A percentile compares a stretch with the other conserved stretches of the same genome.
These are phyloP conservation scores for Leishmania amazonensis DNA, from an alignment of 208 protist species.

Conservation along the genomic window DNA sequence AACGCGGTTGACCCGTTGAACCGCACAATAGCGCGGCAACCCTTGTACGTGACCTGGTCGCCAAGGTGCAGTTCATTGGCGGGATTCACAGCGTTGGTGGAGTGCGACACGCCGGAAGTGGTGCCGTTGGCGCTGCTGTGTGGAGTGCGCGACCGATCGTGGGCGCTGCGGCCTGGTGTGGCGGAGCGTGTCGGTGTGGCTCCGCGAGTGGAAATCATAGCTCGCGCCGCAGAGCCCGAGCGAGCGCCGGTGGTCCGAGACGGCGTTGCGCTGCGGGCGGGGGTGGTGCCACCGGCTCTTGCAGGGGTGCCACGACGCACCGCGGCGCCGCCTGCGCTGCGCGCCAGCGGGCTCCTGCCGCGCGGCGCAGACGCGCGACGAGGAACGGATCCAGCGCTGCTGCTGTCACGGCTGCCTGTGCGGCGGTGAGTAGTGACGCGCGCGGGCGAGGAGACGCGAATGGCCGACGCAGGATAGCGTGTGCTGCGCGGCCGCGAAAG, in stretches of 20 bases:
- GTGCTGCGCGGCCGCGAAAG: slow-evolving; percentile 44
- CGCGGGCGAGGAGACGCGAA: slow-evolving; percentile 40
- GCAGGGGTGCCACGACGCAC: slow-evolving; percentile 84
- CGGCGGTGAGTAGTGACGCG: slow-evolving; percentile 36
- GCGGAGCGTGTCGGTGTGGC: slow-evolving; percentile 33
- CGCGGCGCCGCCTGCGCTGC: slow-evolving; percentile 70
- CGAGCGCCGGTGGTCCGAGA: slow-evolving; percentile 25
- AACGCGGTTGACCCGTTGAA: slow-evolving; percentile 87
- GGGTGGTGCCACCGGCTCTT: slow-evolving; percentile 60
- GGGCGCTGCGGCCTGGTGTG: slow-evolving; percentile 33
- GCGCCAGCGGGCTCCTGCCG: slow-evolving; percentile 73
- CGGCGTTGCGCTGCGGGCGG: slow-evolving; percentile 46
- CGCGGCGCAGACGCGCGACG: slow-evolving; percentile 43
- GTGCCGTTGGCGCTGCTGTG: slow-evolving; percentile 22
- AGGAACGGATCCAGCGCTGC: slow-evolving; percentile 42
- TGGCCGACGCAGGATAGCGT: slow-evolving; percentile 46
- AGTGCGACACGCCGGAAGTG: slow-evolving; percentile 14
- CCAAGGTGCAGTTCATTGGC: slow-evolving; percentile 76
- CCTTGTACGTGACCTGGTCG: slow-evolving; percentile 87
- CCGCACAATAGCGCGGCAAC: slow-evolving; percentile 78
- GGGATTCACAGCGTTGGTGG: slow-evolving; percentile 41
- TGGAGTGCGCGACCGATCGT: slow-evolving; percentile 37
- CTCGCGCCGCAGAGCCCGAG: slow-evolving; percentile 32
- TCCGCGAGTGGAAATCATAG: slow-evolving; percentile 20
- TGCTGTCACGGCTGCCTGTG: slow-evolving; percentile 51